These are phyloP conservation scores for Claviceps africana DNA, from an alignment of 2,329 filamentous ascomycete genomes.

Conservation along the genomic window DNA sequence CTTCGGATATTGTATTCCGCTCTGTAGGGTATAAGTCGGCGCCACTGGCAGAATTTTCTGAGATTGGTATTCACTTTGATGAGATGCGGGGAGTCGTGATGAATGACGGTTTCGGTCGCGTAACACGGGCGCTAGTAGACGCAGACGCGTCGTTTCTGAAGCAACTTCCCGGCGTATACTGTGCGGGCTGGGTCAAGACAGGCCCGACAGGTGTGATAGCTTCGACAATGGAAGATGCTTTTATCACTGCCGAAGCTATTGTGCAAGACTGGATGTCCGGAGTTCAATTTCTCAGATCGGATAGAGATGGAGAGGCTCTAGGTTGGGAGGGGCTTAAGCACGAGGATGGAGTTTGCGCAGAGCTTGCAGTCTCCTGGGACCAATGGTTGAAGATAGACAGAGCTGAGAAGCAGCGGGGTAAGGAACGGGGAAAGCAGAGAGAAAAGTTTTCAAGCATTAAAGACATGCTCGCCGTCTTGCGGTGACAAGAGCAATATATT, in stretches of 20 bases:
- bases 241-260: conserved; percentile 74
- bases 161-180: conserved; percentile 62
- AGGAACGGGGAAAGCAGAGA: conserved; percentile 56
- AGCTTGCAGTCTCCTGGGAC: conserved; percentile 59
- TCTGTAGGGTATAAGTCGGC: conserved; percentile 91
- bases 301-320: conserved; percentile 5
- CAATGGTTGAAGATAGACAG: conserved; percentile 76
- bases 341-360: conserved; percentile 39
- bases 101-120: conserved; percentile 69
- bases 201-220: conserved; percentile 94
- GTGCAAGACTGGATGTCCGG: conserved; percentile 55
- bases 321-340: conserved; percentile 68
- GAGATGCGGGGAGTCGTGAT: conserved; percentile 57
- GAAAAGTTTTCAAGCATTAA: conserved; percentile 49
- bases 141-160: conserved; percentile 20
- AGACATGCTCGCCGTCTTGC: conserved; percentile 43
- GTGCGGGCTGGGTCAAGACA: conserved; percentile 90
- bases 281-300: conserved; percentile 23
- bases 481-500: conserved; percentile 14
- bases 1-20: conserved; percentile 65
- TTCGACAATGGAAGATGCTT: conserved; percentile 90
- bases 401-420: conserved; percentile 57
- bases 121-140: conserved; percentile 26
- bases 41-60: conserved; percentile 57
- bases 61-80: conserved; percentile 69